These are phyloP conservation scores for Nemania sp. DNA, from an alignment of 2,329 filamentous ascomycete species.

Conservation along the genomic window DNA sequence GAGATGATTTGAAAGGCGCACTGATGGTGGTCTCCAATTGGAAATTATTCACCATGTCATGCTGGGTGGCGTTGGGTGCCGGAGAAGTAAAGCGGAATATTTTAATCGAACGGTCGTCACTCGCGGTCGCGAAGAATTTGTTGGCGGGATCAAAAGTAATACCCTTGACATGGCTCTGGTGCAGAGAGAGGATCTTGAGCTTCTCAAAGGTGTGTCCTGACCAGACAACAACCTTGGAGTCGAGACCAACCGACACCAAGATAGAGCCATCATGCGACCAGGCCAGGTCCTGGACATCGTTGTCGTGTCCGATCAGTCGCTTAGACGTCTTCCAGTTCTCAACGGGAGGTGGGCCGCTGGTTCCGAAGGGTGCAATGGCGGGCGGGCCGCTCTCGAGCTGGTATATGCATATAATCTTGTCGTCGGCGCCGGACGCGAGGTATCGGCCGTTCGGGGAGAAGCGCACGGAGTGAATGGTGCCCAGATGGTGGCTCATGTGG, in stretches of 20 bases:
- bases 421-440: conserved; percentile 93
- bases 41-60: conserved; percentile 97
- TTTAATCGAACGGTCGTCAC: conserved; percentile 94
- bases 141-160: conserved; percentile 98
- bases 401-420: conserved; percentile 99
- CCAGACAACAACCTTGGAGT: conserved; percentile 98
- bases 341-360: conserved; percentile 86
- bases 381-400: conserved; percentile 82
- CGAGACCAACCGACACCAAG: conserved; percentile 90
- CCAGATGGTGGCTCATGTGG: conserved; percentile 97
- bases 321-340: conserved; percentile 98
- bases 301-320: conserved; percentile 93
- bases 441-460: conserved; percentile 96
- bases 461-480: conserved; percentile 94
- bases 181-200: conserved; percentile 87
- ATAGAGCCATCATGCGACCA: conserved; percentile 98
- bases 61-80: conserved; percentile 84
- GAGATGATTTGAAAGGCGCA: conserved; percentile 84
- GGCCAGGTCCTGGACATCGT: conserved; percentile 95
- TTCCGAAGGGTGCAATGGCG: conserved; percentile 71
- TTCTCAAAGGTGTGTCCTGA: conserved; percentile 98
- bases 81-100: conserved; percentile 95
- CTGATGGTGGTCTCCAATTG: conserved; percentile 90
- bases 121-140: conserved; percentile 98
- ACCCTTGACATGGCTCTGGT: conserved; percentile 97